phyloP scores from a whole-genome alignment of 805 yeast genomes.

The Candida ipomoeae region DNA sequence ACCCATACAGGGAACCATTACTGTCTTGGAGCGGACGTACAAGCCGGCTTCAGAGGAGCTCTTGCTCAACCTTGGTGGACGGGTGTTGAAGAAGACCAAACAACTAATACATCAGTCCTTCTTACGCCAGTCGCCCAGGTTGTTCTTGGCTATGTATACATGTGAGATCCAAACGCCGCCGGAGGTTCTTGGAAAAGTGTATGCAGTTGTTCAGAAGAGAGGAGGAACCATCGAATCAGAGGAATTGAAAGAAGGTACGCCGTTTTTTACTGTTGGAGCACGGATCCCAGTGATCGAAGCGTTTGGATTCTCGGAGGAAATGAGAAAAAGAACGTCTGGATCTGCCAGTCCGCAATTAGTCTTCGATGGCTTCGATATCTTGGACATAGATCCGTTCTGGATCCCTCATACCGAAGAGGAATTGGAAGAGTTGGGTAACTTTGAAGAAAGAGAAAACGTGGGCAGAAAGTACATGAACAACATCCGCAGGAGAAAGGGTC shows the following conservation, averaged over 20 bases:
- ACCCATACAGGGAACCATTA: slow-evolving; percentile 77
- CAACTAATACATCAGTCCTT: slow-evolving; percentile 69
- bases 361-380: slow-evolving; percentile 79
- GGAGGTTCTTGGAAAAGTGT: slow-evolving; percentile 92
- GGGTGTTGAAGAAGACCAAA: slow-evolving; percentile 67
- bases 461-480: slow-evolving; percentile 83
- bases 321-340: slow-evolving; percentile 89
- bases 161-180: slow-evolving; percentile 95
- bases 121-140: slow-evolving; percentile 80
- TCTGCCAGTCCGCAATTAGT: slow-evolving; percentile 96
- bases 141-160: slow-evolving; percentile 86
- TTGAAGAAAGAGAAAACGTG: slow-evolving; percentile 86
- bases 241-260: slow-evolving; percentile 98
- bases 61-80: slow-evolving; percentile 54
- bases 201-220: slow-evolving; percentile 86
- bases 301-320: slow-evolving; percentile 94
- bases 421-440: slow-evolving; percentile 86
- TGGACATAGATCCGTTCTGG: slow-evolving; percentile 97
- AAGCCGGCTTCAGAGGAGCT: slow-evolving; percentile 28
- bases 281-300: slow-evolving; percentile 91
- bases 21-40: slow-evolving; percentile 33
- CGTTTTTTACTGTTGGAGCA: slow-evolving; percentile 85
- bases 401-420: slow-evolving; percentile 98
- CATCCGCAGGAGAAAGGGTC: slow-evolving; percentile 81
- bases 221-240: slow-evolving; percentile 83